Percentiles rank a stretch among this genome's conserved stretches.
Evolutionary conservation across 345 rosid species (phyloP).

Genomic region (Sisymbrium altissimum): DNA sequence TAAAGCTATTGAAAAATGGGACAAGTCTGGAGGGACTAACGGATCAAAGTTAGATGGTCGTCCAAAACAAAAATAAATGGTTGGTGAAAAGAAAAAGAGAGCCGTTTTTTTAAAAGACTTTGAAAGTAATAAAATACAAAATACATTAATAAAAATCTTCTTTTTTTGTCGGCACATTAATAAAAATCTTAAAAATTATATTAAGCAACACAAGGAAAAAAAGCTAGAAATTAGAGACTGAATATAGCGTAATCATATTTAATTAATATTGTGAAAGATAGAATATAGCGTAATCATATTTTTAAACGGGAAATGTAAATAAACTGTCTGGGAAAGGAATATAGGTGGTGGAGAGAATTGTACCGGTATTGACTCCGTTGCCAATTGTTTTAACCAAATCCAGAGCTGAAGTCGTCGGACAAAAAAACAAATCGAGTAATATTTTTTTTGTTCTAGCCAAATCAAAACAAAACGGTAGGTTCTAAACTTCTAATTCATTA

Average conservation of each 20-base stretch:
- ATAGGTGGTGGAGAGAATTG: neutral
- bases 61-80: neutral
- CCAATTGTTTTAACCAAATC: neutral
- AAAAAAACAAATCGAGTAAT: neutral
- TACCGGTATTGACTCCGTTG: neutral
- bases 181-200: no score
- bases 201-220: no score
- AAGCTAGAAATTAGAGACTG: no score
- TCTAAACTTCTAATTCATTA: no score
- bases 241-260: neutral
- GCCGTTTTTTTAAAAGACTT: neutral
- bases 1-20: neutral
- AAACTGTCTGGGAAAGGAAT: no score
- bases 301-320: no score
- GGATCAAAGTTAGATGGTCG: neutral
- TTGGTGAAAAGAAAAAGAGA: neutral
- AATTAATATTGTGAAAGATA: neutral
- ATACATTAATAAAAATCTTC: no score
- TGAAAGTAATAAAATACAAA: neutral
- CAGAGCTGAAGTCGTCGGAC: neutral
- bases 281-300: neutral
- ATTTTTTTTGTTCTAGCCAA: no score
- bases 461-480: neutral
- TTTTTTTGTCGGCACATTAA: no score
- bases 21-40: neutral